Base-by-base conservation (phyloP, 805 yeast species). In the Starmerella vaccinii region DNA sequence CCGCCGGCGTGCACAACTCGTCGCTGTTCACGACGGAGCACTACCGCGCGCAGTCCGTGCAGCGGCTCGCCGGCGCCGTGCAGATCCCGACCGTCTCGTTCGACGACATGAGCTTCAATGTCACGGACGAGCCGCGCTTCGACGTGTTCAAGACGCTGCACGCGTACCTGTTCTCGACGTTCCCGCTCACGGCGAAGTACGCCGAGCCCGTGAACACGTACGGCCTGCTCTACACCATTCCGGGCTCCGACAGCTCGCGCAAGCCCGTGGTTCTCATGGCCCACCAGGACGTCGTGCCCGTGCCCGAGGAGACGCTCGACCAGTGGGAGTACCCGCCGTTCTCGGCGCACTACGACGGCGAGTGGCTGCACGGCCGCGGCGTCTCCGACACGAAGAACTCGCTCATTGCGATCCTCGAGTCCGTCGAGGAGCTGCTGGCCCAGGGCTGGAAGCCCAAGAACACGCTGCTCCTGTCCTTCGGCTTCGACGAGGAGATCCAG, bases 201-300 rank as follows among this genome's bases (percentile, higher is more conserved):
- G 68, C 78, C 19, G 77, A 74, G 57, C 73, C 65, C 18, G 76
- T 81, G 46, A 81, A 81, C 63, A 69, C 75, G 15, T 76, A 76
- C 57, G 84, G 82, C 5, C 65, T 83, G 49, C 71, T 83, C 4
- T 72, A 69, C 62, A 77, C 82, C 22, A 78, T 84, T 77, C 61
- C 71, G 54, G 89, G 89, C 19, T 63, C 76, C 4, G 62, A 75
- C 49, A 35, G 60, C 13, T 47, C 61, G 3, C 67, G 79, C 53
- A 80, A 81, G 61, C 90, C 90, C n/a, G 57, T 81, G 30, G 61
- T 84, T 64, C 68, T 82, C 44, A 75, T 81, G 56, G 87, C 88
- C 2, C 92, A 84, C 62, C 82, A 77, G 64, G 90, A 83, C 60
- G 83, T 80, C 8, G 92, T 84, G 32, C 90, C 92, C 1, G 80